Percentiles rank a stretch among this genome's conserved stretches.
phyloP scores from a whole-genome alignment of 1,284 basidiomycete species.

The Boletus calvinii region DNA sequence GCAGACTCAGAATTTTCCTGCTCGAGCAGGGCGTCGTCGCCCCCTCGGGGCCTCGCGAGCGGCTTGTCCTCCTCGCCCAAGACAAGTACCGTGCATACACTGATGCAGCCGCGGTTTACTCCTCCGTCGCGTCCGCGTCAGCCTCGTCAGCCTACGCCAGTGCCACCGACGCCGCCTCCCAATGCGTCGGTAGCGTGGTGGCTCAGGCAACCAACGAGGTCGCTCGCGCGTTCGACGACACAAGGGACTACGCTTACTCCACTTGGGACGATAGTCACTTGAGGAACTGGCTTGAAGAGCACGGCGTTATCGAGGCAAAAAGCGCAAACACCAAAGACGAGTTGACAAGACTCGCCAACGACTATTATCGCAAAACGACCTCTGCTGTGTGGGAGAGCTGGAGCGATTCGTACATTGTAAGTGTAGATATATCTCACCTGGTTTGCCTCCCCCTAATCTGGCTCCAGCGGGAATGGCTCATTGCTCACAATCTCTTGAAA shows the following conservation, averaged over 20 bases:
- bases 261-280: constrained; percentile 82
- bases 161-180: constrained; percentile 36
- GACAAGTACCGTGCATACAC: constrained; percentile 62
- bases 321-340: constrained; percentile 64
- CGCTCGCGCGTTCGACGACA: constrained; percentile 60
- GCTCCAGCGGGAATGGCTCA: constrained; percentile 75
- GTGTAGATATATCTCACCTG: constrained; percentile 19
- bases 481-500: constrained; percentile 56
- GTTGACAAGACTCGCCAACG: constrained; percentile 64
- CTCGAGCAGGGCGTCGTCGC: constrained; percentile 83
- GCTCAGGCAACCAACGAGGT: constrained; percentile 60
- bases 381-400: constrained; percentile 79
- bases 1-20: constrained; percentile 77
- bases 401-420: constrained; percentile 81
- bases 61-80: constrained; percentile 77
- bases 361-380: constrained; percentile 62
- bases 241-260: constrained; percentile 85
- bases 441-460: neutral
- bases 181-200: constrained; percentile 40
- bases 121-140: constrained; percentile 53
- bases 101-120: constrained; percentile 51
- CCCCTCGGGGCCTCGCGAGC: constrained; percentile 75
- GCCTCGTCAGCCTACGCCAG: constrained; percentile 51
- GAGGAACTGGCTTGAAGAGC: constrained; percentile 68
- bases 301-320: constrained; percentile 70